These are phyloP conservation scores for Pythium grandisporangium DNA, from an alignment of 352 stramenopile genomes.

Conservation along the genomic window DNA sequence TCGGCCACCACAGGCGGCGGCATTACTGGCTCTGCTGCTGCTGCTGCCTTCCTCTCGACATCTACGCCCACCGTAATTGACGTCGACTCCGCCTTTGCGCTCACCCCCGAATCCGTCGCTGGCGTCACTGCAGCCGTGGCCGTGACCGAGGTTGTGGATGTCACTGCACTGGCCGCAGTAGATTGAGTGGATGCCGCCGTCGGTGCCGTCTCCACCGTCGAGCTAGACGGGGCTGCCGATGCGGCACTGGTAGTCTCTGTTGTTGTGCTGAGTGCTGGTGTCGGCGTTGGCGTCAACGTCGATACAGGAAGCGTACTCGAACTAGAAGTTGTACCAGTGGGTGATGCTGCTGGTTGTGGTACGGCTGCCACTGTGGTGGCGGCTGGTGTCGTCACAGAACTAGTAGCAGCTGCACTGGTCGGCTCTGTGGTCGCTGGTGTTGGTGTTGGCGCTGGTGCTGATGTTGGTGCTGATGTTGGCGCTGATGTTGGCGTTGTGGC, in stretches of 20 bases:
- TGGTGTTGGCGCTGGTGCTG: not conserved
- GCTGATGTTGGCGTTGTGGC: slow-evolving; percentile 4
- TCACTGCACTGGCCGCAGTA: not conserved
- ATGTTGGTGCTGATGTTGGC: not conserved
- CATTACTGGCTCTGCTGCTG: no score
- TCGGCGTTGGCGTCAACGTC: not conserved
- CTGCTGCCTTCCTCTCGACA: no score
- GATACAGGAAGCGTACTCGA: slow-evolving; percentile 4
- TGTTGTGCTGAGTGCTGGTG: not conserved
- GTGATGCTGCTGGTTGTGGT: not conserved
- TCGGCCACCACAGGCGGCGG: no score
- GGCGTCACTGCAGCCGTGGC: not conserved
- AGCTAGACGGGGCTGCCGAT: not conserved
- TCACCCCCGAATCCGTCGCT: not conserved
- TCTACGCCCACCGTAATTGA: no score
- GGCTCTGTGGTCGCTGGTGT: not conserved
- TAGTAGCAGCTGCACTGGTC: no score
- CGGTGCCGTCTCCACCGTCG: not conserved
- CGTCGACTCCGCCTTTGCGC: not conserved
- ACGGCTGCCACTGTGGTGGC: slow-evolving; percentile 10
- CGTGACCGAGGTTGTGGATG: not conserved
- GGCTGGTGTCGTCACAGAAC: slow-evolving; percentile 9
- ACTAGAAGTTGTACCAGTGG: not conserved
- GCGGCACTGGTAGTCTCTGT: not conserved
- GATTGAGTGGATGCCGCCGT: not conserved